A percentile compares a stretch with the other conserved stretches of the same genome.
Evolutionary conservation across 1,284 basidiomycete species (phyloP).

Genomic region (Melampsora americana): DNA sequence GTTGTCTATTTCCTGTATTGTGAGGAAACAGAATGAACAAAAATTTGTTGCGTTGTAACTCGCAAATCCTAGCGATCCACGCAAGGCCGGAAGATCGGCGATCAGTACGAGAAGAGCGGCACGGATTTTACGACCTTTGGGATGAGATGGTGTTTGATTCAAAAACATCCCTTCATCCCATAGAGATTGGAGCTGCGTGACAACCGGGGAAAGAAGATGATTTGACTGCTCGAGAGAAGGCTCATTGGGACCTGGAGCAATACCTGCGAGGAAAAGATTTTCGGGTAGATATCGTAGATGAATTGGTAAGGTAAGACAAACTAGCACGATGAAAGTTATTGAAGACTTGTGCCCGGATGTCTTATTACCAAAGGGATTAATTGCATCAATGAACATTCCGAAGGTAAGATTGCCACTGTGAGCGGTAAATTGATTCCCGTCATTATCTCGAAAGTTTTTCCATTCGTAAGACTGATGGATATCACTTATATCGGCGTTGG

Average conservation of each 20-base stretch:
- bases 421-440: background rate
- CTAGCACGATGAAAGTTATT: slow-evolving; percentile 5
- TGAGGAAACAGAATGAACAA: background rate
- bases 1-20: background rate
- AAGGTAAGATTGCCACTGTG: background rate
- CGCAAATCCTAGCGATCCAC: background rate
- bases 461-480: background rate
- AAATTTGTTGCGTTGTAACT: background rate
- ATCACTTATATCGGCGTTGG: background rate
- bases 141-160: background rate
- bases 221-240: slow-evolving; percentile 50
- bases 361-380: slow-evolving; percentile 8
- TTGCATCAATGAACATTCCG: slow-evolving; percentile 1
- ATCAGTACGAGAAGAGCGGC: too few species aligned
- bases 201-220: background rate
- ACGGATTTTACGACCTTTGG: background rate
- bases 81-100: background rate
- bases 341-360: background rate
- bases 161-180: background rate
- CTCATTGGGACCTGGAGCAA: slow-evolving; percentile 56
- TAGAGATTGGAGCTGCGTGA: background rate
- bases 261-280: slow-evolving; percentile 47
- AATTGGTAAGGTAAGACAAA: slow-evolving; percentile 40
- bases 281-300: slow-evolving; percentile 44
- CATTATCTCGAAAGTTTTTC: background rate